phyloP scores from a whole-genome alignment of 2,329 filamentous ascomycete species.

The Diplodia corticola region DNA sequence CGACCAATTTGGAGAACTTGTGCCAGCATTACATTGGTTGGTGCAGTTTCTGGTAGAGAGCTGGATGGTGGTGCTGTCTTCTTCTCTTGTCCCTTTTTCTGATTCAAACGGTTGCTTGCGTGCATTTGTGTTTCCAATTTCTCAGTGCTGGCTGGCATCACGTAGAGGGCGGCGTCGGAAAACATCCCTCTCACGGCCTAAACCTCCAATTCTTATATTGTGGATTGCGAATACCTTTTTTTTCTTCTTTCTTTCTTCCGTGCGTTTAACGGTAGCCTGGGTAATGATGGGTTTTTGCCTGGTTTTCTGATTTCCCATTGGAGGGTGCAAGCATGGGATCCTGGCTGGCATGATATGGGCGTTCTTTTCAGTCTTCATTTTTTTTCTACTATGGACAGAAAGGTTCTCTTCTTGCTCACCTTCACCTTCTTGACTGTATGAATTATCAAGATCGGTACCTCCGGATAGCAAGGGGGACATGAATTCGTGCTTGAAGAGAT shows the following conservation, averaged over 20 bases:
- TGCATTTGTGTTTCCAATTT: background rate
- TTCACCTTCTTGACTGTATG: background rate
- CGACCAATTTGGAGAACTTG: constrained; percentile 93
- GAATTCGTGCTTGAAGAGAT: background rate
- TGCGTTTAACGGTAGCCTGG: background rate
- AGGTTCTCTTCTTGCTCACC: background rate
- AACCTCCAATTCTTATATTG: background rate
- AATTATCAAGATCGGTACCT: constrained; percentile 15
- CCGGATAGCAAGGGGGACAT: background rate
- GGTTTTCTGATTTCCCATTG: background rate
- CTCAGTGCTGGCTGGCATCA: background rate
- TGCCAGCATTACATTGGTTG: constrained; percentile 99
- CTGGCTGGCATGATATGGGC: constrained; percentile 9
- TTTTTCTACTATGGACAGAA: background rate
- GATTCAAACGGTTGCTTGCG: background rate
- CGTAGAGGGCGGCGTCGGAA: background rate
- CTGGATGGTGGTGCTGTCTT: background rate
- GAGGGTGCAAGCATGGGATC: background rate
- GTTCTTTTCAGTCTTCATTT: background rate
- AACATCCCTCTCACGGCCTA: background rate
- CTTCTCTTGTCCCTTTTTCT: background rate
- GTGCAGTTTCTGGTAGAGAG: constrained; percentile 93
- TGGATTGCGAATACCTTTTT: background rate
- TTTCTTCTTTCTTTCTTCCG: background rate
- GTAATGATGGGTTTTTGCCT: background rate